These are phyloP conservation scores for Aspergillus hiratsukae DNA, from an alignment of 2,329 filamentous ascomycete species.

Conservation along the genomic window DNA sequence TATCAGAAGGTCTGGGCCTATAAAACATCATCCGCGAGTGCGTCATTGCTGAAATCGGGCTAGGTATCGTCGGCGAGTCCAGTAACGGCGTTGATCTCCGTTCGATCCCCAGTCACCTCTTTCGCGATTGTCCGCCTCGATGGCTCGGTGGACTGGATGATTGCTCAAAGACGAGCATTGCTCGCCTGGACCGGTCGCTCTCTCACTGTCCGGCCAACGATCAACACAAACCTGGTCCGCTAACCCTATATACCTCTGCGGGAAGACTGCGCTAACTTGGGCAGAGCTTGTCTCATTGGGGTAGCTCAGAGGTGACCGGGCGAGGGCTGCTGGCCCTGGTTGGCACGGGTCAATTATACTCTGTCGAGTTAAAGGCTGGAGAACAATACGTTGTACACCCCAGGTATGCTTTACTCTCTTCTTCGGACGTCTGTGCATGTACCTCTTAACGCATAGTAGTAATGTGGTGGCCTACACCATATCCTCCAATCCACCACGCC, in stretches of 20 bases:
- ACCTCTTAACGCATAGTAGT: slow-evolving; percentile 38
- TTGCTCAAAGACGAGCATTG: slow-evolving; percentile 79
- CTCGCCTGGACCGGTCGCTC: slow-evolving; percentile 97
- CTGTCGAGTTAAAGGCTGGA: slow-evolving; percentile 71
- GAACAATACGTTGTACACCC: slow-evolving; percentile 92
- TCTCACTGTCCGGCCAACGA: slow-evolving; percentile 66
- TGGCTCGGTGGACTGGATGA: slow-evolving; percentile 91
- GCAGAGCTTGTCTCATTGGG: slow-evolving; percentile 78
- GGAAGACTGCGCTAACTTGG: slow-evolving; percentile 32
- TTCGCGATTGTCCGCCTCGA: slow-evolving; percentile 86
- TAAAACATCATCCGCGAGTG: background rate
- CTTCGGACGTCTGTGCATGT: background rate
- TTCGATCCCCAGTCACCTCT: slow-evolving; percentile 79
- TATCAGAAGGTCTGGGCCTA: slow-evolving; percentile 62
- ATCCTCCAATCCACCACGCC: slow-evolving; percentile 66
- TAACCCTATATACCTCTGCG: background rate
- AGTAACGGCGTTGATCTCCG: slow-evolving; percentile 81
- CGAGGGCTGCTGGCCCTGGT: slow-evolving; percentile 80
- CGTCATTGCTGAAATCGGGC: slow-evolving; percentile 10
- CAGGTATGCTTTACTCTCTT: slow-evolving; percentile 38
- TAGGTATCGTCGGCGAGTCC: slow-evolving; percentile 81
- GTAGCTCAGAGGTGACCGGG: slow-evolving; percentile 81
- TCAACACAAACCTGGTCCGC: slow-evolving; percentile 65
- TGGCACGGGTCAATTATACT: slow-evolving; percentile 84
- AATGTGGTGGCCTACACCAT: slow-evolving; percentile 89